Base-by-base conservation (phyloP, 164 flowering plant genomes). In the Platanus orientalis region DNA sequence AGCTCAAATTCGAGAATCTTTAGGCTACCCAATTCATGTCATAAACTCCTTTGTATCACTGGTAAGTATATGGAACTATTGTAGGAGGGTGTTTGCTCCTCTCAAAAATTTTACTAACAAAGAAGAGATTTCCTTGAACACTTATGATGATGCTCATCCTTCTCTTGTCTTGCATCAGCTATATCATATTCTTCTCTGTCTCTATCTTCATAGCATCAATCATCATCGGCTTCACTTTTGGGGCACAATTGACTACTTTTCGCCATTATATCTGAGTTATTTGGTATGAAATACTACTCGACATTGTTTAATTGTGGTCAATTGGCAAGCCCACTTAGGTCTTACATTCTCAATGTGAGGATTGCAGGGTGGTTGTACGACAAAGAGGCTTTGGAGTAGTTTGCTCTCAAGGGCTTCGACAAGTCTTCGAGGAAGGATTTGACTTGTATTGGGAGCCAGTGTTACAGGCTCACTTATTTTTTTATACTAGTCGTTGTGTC, bases 261-360 rank as follows among this genome's bases (percentile, higher is more conserved):
- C 39, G 62, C 76, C 11, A 67, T 75, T 36, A 72, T 78, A 16
- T 75, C 78, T 6, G 76, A 78, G 65, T 55, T 75, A 5, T 78
- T 78, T 29, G 81, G 81, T 26, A 61, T 75, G 6, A 78, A 75
- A 61, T 50, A 78, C 62, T 75, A 75, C 63, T 55, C 81, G 13
- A 78, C 74, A 12, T 48, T 78, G 69, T 71, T 58, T 19, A n/a
- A n/a, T n/a, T n/a, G n/a, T n/a, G n/a, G n/a, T n/a, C n/a, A n/a
- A n/a, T n/a, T n/a, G n/a, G n/a, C n/a, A n/a, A n/a, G n/a, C n/a
- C n/a, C n/a, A n/a, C n/a, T n/a, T n/a, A n/a, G n/a, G n/a, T n/a
- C n/a, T n/a, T n/a, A n/a, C n/a, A n/a, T n/a, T n/a, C n/a, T n/a
- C n/a, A n/a, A n/a, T n/a, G n/a, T n/a, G n/a, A 73, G 52, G 50